Evolutionary conservation across 768 basidiomycete species (phyloP).

Genomic region (Kwoniella newhampshirensis): DNA sequence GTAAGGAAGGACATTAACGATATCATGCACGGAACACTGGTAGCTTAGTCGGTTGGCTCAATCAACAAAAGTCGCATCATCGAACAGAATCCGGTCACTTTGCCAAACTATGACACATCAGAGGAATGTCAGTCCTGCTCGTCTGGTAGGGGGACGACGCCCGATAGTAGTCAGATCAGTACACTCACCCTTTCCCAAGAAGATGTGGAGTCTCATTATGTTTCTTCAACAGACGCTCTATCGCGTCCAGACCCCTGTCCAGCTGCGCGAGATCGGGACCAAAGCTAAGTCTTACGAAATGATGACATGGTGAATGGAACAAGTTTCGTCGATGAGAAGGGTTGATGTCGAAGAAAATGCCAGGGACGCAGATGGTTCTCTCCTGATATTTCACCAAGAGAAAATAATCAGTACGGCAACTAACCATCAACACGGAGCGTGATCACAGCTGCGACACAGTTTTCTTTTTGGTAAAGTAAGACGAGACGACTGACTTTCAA

Average conservation of each 20-base stretch:
- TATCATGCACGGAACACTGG: too few species aligned
- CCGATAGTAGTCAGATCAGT: not conserved
- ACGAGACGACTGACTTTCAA: slow-evolving; percentile 80
- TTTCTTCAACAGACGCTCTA: slow-evolving; percentile 71
- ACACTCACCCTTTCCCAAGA: slow-evolving; percentile 35
- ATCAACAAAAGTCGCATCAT: too few species aligned
- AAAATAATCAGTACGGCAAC: too few species aligned
- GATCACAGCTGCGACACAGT: too few species aligned
- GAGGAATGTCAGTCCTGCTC: too few species aligned
- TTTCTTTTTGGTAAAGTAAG: too few species aligned
- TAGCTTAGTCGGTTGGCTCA: too few species aligned
- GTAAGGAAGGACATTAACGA: too few species aligned
- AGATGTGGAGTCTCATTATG: slow-evolving; percentile 32
- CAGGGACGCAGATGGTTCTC: slow-evolving; percentile 79
- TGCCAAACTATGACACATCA: too few species aligned
- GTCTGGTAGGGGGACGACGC: too few species aligned
- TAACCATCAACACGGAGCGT: too few species aligned
- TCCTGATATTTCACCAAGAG: slow-evolving; percentile 12
- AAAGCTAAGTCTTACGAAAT: slow-evolving; percentile 83
- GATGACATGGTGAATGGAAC: slow-evolving; percentile 61
- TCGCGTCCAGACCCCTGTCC: slow-evolving; percentile 84
- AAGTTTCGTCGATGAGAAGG: slow-evolving; percentile 67
- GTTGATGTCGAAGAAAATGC: slow-evolving; percentile 68
- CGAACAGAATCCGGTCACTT: too few species aligned
- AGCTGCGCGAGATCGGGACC: slow-evolving; percentile 77